Conservation (phyloP, 345 rosid species). For the Balakata baccata region DNA sequence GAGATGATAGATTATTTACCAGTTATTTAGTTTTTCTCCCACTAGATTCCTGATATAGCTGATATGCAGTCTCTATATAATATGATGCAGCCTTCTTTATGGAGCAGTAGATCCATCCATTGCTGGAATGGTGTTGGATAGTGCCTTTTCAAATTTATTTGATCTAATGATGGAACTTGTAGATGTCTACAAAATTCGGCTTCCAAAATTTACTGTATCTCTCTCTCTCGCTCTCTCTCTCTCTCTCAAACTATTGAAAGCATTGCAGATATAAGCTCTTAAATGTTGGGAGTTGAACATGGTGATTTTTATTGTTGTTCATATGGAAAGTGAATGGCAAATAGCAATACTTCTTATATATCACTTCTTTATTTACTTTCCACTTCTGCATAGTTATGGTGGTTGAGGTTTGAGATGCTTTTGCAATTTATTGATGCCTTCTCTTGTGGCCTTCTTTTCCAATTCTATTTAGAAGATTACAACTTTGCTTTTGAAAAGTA, state of each 20-base stretch:
- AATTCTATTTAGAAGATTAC: slow-evolving; percentile 1
- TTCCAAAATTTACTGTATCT: slow-evolving; percentile 35
- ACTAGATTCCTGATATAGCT: neutral
- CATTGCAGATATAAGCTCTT: neutral
- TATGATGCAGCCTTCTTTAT: slow-evolving; percentile 32
- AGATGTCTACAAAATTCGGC: slow-evolving; percentile 38
- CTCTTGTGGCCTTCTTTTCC: neutral
- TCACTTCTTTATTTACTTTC: slow-evolving; percentile 4
- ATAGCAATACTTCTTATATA: neutral
- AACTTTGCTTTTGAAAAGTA: neutral
- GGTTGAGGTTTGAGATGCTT: neutral
- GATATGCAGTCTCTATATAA: neutral
- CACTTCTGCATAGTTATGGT: neutral
- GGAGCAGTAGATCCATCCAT: slow-evolving; percentile 39
- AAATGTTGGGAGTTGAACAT: neutral
- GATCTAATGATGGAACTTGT: slow-evolving; percentile 41
- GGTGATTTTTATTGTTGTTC: neutral
- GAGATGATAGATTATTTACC: neutral
- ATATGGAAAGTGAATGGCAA: neutral
- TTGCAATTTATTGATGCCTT: slow-evolving; percentile 2
- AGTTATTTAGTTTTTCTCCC: neutral
- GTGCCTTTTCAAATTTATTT: slow-evolving; percentile 39
- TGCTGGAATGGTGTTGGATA: slow-evolving; percentile 40
- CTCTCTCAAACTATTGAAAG: neutral
- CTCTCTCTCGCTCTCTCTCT: neutral